Evolutionary conservation across 768 basidiomycete species (phyloP).

Genomic region (Tricholoma terreum): DNA sequence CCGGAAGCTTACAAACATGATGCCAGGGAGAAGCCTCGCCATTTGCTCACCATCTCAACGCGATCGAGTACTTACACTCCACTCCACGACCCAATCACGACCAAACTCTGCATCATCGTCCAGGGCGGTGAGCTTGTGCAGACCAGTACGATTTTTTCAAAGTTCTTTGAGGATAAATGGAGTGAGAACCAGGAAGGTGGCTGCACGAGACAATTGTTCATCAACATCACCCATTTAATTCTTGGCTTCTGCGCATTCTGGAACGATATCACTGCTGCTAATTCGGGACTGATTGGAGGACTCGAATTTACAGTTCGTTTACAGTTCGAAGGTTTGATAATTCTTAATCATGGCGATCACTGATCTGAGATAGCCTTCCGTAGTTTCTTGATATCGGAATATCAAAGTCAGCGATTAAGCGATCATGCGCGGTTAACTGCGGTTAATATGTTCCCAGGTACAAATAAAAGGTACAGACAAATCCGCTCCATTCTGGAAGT

Average conservation of each 20-base stretch:
- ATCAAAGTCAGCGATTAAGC: constrained; percentile 31
- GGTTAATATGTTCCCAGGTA: constrained; percentile 20
- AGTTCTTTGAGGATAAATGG: no score
- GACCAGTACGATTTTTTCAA: no score
- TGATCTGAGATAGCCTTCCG: constrained; percentile 40
- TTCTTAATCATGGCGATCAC: constrained; percentile 29
- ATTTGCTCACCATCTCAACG: not conserved
- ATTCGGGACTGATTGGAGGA: constrained; percentile 18
- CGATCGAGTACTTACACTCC: no score
- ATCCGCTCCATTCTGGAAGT: constrained; percentile 39
- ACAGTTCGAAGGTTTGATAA: constrained; percentile 18
- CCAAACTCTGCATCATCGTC: not conserved
- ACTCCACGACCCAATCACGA: no score
- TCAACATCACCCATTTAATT: not conserved
- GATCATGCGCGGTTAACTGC: no score
- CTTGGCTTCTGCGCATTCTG: not conserved
- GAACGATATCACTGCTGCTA: not conserved
- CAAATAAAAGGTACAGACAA: constrained; percentile 15
- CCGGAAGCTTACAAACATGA: not conserved
- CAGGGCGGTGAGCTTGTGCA: no score
- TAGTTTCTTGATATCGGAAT: constrained; percentile 11
- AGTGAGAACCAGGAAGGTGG: no score
- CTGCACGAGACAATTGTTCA: not conserved
- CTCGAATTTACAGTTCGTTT: constrained; percentile 33
- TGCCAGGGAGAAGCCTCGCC: not conserved